Percentiles rank a stretch among this genome's conserved stretches.
These are phyloP conservation scores for Alternaria novae-zelandiae DNA, from an alignment of 2,329 filamentous ascomycete species.

Conservation along the genomic window DNA sequence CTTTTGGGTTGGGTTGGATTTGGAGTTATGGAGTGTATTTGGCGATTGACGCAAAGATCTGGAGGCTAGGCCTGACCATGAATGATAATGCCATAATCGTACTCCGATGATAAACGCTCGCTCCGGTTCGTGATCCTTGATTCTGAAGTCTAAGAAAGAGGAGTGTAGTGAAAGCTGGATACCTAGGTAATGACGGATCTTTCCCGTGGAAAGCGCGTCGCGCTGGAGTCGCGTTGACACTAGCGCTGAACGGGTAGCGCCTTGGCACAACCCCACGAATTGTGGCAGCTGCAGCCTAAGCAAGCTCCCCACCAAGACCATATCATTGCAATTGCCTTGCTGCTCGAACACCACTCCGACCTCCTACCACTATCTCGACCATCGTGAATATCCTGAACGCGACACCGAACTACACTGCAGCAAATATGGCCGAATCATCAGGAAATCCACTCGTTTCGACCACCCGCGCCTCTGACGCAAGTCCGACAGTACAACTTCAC, in stretches of 20 bases:
- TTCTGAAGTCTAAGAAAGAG: not conserved
- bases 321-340: conserved; percentile 7
- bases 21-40: conserved; percentile 7
- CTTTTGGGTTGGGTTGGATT: conserved; percentile 2
- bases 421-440: conserved; percentile 45
- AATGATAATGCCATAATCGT: not conserved
- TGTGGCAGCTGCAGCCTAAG: conserved; percentile 17
- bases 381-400: not conserved
- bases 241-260: not conserved
- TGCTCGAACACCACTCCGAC: not conserved
- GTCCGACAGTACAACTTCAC: conserved; percentile 82
- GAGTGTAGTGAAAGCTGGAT: not conserved
- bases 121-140: not conserved
- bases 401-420: not conserved
- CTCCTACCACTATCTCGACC: not conserved
- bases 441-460: conserved; percentile 54
- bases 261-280: conserved; percentile 15
- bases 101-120: not conserved
- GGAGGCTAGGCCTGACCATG: not conserved
- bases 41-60: not conserved
- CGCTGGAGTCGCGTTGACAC: conserved; percentile 7
- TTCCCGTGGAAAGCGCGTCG: not conserved
- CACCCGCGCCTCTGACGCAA: conserved; percentile 66
- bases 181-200: not conserved
- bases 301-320: conserved; percentile 15